Evolutionary conservation across 768 basidiomycete genomes (phyloP), one percentile per base, ranked within the genome.

Genomic region (Favolaschia claudopus): DNA sequence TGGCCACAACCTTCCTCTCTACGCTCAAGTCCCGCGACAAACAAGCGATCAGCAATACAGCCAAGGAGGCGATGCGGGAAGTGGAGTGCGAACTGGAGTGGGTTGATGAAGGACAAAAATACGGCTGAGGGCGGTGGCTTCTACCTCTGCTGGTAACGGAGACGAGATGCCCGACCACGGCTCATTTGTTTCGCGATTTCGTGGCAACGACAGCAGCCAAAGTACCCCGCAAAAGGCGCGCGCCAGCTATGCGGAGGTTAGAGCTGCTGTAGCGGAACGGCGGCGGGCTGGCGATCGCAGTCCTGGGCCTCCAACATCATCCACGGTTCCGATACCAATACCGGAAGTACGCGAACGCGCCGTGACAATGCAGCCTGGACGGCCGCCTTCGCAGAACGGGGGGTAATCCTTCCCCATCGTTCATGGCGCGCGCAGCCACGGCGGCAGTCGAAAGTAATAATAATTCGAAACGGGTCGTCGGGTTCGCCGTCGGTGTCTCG

Each of bases 51-150:
- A 89, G 87, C 62, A 89, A 91, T 65, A 86, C 91, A 0, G 92
- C 95, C 12, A 91, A 89, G 70, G 96, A 97, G 69, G 84, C 91
- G 9, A 89, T 97, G 82, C 87, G 89, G n/a, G 58, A 96, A 96
- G 70, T 96, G 94, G 94, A 89, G 94, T 22, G 88, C 87, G 25
- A 93, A 87, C 55, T 95, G 93, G 89, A 78, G 84, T 42, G 80
- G 80, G 13, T 67, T 87, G 71, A 86, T 82, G 75, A 88, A 85
- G 71, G 86, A 88, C 54, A 71, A n/a, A n/a, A n/a, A n/a, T n/a
- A n/a, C n/a, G n/a, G n/a, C 64, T 63, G 66, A 38, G 42, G 57
- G 31, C 44, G 43, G 55, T 56, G 53, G 64, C 46, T 53, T 69
- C n/a, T 39, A n/a, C n/a, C n/a, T n/a, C 56, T 10, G 63, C 63